Percentiles rank a stretch among this genome's conserved stretches.
Conservation (phyloP, 1,284 basidiomycete species). For the Fomitopsis betulina region DNA sequence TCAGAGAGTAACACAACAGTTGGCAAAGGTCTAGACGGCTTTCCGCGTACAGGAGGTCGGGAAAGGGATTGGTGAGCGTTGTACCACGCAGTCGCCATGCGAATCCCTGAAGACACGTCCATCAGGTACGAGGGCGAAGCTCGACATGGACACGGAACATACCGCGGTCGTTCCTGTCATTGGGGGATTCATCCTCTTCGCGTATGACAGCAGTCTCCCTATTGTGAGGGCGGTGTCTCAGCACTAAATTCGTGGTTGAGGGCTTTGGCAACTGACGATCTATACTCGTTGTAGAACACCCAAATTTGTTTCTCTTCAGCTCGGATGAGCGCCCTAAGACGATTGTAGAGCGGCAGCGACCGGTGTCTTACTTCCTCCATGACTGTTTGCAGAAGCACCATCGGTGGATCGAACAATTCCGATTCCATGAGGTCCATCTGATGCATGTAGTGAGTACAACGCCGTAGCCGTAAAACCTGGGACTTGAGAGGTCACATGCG, state of each 20-base stretch:
- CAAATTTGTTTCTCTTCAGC: conserved; percentile 80
- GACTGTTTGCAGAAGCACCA: conserved; percentile 93
- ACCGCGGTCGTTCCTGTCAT: conserved; percentile 93
- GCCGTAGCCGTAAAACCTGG: not conserved
- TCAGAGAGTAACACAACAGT: conserved; percentile 83
- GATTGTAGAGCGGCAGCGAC: conserved; percentile 90
- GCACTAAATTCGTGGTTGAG: conserved; percentile 8
- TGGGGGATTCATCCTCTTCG: conserved; percentile 75
- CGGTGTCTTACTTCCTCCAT: conserved; percentile 95
- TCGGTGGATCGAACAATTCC: conserved; percentile 65
- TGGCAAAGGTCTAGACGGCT: conserved; percentile 40
- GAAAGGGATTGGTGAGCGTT: conserved; percentile 62
- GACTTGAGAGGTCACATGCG: conserved; percentile 3
- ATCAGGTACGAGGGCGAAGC: not conserved
- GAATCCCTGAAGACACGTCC: conserved; percentile 55
- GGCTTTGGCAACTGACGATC: conserved; percentile 50
- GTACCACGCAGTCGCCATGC: conserved; percentile 85
- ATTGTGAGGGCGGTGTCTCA: not conserved
- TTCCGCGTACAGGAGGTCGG: conserved; percentile 47
- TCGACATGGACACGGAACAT: conserved; percentile 10
- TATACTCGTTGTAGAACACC: conserved; percentile 92
- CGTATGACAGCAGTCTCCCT: conserved; percentile 78
- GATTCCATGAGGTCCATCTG: conserved; percentile 93
- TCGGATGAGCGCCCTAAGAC: conserved; percentile 77
- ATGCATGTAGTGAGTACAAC: not conserved